Percentiles rank a stretch among this genome's conserved stretches.
These are phyloP conservation scores for Symbiodinium pilosum DNA, from an alignment of 73 alveolate species.

Conservation along the genomic window DNA sequence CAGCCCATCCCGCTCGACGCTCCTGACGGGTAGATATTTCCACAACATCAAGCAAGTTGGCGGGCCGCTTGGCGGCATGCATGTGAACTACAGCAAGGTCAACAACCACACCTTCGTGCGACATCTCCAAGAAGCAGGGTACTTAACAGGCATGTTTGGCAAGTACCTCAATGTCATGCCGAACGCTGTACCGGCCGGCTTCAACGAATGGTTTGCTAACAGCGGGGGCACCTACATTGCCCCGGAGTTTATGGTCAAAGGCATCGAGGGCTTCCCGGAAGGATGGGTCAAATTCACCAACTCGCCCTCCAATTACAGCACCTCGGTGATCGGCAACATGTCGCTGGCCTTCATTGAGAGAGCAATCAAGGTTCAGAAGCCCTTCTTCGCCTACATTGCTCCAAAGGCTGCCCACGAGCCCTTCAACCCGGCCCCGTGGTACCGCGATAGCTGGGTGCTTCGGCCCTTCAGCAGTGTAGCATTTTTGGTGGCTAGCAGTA, in stretches of 20 bases:
- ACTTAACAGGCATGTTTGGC: slow-evolving; percentile 19
- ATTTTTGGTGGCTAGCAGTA: too few species aligned
- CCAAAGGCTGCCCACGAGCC: slow-evolving; percentile 33
- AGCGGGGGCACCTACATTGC: slow-evolving; percentile 21
- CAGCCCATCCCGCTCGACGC: slow-evolving; percentile 11
- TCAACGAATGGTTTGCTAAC: background rate
- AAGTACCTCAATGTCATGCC: slow-evolving; percentile 28
- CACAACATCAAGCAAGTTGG: slow-evolving; percentile 32
- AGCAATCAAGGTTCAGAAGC: background rate
- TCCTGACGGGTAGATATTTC: slow-evolving; percentile 7
- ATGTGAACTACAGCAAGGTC: slow-evolving; percentile 12
- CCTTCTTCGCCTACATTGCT: slow-evolving; percentile 27
- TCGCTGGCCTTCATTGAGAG: background rate
- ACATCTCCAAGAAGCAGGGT: background rate
- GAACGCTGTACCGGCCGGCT: background rate
- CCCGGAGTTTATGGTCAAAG: background rate
- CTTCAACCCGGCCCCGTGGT: slow-evolving; percentile 38
- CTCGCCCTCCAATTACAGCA: slow-evolving; percentile 17
- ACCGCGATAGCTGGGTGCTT: slow-evolving; percentile 25
- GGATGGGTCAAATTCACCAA: background rate
- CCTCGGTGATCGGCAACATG: background rate
- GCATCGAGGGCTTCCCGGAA: background rate
- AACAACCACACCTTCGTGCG: background rate
- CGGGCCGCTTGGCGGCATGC: background rate
- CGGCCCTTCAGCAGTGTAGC: too few species aligned